A percentile compares a stretch with the other conserved stretches of the same genome.
phyloP scores from a whole-genome alignment of 2,329 filamentous ascomycete species.

The Trichoderma brevicompactum region DNA sequence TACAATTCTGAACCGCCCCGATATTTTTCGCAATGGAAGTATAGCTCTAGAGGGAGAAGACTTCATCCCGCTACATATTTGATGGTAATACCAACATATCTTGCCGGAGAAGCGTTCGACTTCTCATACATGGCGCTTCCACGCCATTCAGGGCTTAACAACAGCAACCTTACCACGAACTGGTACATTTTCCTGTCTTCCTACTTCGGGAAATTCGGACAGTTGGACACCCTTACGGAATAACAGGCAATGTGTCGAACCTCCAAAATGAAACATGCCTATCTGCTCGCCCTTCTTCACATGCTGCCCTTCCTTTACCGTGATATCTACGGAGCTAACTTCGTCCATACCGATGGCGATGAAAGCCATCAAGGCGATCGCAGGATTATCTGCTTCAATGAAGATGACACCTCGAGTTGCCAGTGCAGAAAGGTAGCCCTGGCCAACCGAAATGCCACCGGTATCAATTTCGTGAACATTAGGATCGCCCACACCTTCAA shows the following conservation, averaged over 20 bases:
- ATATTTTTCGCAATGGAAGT: too few species aligned
- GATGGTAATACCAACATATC: too few species aligned
- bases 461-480: conserved; percentile 43
- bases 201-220: conserved; percentile 44
- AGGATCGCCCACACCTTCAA: conserved; percentile 41
- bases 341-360: conserved; percentile 77
- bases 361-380: conserved; percentile 71
- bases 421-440: conserved; percentile 69
- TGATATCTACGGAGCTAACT: conserved; percentile 74
- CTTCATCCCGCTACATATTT: too few species aligned
- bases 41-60: too few species aligned
- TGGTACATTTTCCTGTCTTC: conserved; percentile 46
- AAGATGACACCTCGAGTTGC: conserved; percentile 72
- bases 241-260: conserved; percentile 69
- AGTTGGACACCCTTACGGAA: conserved; percentile 63
- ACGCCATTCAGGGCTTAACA: conserved; percentile 31
- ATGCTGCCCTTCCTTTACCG: conserved; percentile 66
- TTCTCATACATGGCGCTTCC: neutral
- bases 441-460: conserved; percentile 54
- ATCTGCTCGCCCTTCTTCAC: conserved; percentile 71
- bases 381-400: conserved; percentile 69
- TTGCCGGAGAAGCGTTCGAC: too few species aligned
- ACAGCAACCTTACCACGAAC: conserved; percentile 46
- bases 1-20: too few species aligned
- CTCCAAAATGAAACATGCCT: conserved; percentile 84